phyloP scores from a whole-genome alignment of 2,329 filamentous ascomycete species.

The Aspergillus sp. region DNA sequence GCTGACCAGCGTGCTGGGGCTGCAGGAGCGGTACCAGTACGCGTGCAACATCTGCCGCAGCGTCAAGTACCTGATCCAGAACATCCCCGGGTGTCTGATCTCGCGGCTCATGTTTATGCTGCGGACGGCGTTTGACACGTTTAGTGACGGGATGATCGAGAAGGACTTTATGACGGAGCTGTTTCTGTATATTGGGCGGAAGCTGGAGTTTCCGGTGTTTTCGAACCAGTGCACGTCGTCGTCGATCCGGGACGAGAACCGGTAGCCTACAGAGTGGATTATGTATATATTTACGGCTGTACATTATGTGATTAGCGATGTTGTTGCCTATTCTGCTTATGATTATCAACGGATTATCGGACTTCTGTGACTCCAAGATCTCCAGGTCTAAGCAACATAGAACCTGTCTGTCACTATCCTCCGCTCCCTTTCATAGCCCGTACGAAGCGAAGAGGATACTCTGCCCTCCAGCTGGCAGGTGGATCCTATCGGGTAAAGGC shows the following conservation, averaged over 20 bases:
- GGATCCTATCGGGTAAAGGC: no score
- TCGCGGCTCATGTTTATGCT: slow-evolving; percentile 31
- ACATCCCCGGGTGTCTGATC: slow-evolving; percentile 24
- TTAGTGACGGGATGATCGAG: slow-evolving; percentile 26
- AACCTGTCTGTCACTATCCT: no score
- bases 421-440: no score
- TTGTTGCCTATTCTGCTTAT: no score
- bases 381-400: no score
- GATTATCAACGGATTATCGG: no score
- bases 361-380: no score
- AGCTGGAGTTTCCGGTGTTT: slow-evolving; percentile 22
- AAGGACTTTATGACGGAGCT: slow-evolving; percentile 24
- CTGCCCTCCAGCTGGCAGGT: no score
- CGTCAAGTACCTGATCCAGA: slow-evolving; percentile 27
- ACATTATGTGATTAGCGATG: no score
- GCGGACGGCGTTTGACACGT: slow-evolving; percentile 25
- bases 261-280: not conserved
- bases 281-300: no score
- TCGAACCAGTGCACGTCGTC: slow-evolving; percentile 21
- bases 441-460: no score
- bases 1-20: slow-evolving; percentile 18
- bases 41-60: slow-evolving; percentile 32
- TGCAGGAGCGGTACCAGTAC: slow-evolving; percentile 24
- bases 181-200: slow-evolving; percentile 22
- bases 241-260: slow-evolving; percentile 5